Evolutionary conservation across 2,329 filamentous ascomycete genomes (phyloP), one percentile per base, ranked within the genome.

Genomic region (Pseudogymnoascus sp.): DNA sequence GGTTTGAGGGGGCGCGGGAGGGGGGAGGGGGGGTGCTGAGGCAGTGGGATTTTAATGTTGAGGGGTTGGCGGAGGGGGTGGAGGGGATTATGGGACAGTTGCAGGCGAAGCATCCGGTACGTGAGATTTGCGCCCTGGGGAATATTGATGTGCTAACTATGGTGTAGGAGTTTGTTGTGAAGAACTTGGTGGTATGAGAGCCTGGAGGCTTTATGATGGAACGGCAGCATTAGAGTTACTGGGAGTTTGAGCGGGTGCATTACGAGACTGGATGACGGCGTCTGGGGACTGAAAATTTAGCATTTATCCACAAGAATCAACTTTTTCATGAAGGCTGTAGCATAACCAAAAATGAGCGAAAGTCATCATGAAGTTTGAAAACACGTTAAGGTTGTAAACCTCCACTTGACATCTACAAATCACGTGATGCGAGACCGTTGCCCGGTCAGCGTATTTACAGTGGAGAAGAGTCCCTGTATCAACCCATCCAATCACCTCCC

Each of bases 11-110:
- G 72, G 85, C 88, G 91, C 71, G 87, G 86, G 6, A 87, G 64
- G 81, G 83, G 18, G 75, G 86, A 2, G 88, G 85, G 64, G 85
- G 83, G 73, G 88, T 92, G 76, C 82, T 96, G 75, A 84, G 90
- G 54, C 84, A 87, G 70, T 97, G 93, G 93, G 93, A 97, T 75
- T 82, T 84, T 34, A 96, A 96, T 69, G 91, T 97, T 18, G 88
- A 93, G 73, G 87, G 86, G 29, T 75, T 97, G 63, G 87, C 93
- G 1, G 92, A 97, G 75, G 91, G 96, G 73, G 90, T 96, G 5
- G 93, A 97, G 77, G 88, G 87, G 69, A 86, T 96, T 66, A 90
- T 91, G 14, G 91, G 90, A 47, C 83, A 88, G 68, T 81, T 97
- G 68, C 89, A 95, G 74, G 85, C 85, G 67, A 85, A 90, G 72